These are phyloP conservation scores for Scedosporium aurantiacum DNA, from an alignment of 2,329 filamentous ascomycete genomes.

Conservation along the genomic window DNA sequence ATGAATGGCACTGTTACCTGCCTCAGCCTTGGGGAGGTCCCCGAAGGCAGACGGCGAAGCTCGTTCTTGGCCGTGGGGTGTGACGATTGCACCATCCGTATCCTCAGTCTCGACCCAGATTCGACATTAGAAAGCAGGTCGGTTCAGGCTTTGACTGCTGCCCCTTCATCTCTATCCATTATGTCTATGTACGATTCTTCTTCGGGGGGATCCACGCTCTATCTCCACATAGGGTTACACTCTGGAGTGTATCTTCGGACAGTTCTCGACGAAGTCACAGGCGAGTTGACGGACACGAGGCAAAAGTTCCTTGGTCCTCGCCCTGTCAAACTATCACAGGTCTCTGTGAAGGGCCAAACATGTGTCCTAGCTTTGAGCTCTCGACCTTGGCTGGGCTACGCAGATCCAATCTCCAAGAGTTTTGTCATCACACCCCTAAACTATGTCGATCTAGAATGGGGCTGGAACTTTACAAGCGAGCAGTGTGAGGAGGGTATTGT, in stretches of 20 bases:
- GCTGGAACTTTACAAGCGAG: constrained; percentile 93
- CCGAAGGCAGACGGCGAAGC: constrained; percentile 78
- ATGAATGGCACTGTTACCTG: constrained; percentile 94
- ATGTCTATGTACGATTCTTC: constrained; percentile 94
- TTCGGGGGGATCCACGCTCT: constrained; percentile 76
- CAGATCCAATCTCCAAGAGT: constrained; percentile 72
- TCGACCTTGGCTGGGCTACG: constrained; percentile 91
- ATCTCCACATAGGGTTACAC: constrained; percentile 89
- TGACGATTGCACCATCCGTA: constrained; percentile 90
- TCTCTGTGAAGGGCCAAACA: constrained; percentile 75
- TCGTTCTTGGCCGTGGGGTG: constrained; percentile 93
- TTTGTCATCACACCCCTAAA: constrained; percentile 89
- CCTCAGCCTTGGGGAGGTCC: constrained; percentile 85
- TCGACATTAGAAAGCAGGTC: constrained; percentile 87
- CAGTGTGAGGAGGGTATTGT: constrained; percentile 91
- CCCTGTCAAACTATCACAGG: constrained; percentile 78
- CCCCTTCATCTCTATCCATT: constrained; percentile 78
- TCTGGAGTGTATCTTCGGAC: constrained; percentile 95
- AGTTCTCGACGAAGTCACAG: constrained; percentile 87
- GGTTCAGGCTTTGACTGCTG: constrained; percentile 83
- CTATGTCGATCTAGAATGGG: constrained; percentile 81
- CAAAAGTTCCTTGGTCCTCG: constrained; percentile 91
- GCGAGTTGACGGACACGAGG: constrained; percentile 87
- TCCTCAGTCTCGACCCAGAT: constrained; percentile 81
- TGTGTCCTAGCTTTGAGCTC: constrained; percentile 86